phyloP scores from a whole-genome alignment of 1,284 basidiomycete genomes.

The Ustilago cynodontis region DNA sequence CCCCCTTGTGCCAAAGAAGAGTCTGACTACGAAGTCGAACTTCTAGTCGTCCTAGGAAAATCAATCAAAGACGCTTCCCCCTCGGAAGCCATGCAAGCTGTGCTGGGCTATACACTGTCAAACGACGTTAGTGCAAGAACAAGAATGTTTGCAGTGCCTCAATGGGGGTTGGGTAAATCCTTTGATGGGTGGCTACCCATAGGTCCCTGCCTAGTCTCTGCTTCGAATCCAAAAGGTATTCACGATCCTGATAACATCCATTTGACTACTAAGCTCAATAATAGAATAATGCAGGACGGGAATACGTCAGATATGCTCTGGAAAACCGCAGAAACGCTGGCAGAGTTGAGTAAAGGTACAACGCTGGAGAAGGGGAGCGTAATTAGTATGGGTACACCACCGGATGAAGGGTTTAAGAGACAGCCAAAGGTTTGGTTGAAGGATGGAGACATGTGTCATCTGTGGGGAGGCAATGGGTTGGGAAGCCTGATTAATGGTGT shows the following conservation, averaged over 20 bases:
- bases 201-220: slow-evolving; percentile 38
- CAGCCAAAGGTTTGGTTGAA: slow-evolving; percentile 80
- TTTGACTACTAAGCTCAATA: slow-evolving; percentile 80
- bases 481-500: slow-evolving; percentile 43
- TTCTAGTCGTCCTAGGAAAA: slow-evolving; percentile 48
- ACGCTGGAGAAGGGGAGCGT: slow-evolving; percentile 85
- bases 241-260: slow-evolving; percentile 79
- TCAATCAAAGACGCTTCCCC: slow-evolving; percentile 44
- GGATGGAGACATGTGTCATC: slow-evolving; percentile 78
- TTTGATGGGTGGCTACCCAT: slow-evolving; percentile 56
- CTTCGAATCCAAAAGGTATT: slow-evolving; percentile 73
- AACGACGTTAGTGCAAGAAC: slow-evolving; percentile 57
- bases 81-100: slow-evolving; percentile 33
- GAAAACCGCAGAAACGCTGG: slow-evolving; percentile 57
- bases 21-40: slow-evolving; percentile 61
- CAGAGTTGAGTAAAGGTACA: slow-evolving; percentile 73
- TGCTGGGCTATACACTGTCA: slow-evolving; percentile 54
- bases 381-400: slow-evolving; percentile 76
- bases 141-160: slow-evolving; percentile 56
- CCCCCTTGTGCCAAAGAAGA: slow-evolving; percentile 43
- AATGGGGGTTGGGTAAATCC: slow-evolving; percentile 57
- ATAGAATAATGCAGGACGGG: slow-evolving; percentile 78
- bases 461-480: slow-evolving; percentile 35
- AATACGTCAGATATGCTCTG: slow-evolving; percentile 73
- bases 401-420: slow-evolving; percentile 80